phyloP scores from a whole-genome alignment of 2,329 filamentous ascomycete species.

The Epicoccum sorghinum region DNA sequence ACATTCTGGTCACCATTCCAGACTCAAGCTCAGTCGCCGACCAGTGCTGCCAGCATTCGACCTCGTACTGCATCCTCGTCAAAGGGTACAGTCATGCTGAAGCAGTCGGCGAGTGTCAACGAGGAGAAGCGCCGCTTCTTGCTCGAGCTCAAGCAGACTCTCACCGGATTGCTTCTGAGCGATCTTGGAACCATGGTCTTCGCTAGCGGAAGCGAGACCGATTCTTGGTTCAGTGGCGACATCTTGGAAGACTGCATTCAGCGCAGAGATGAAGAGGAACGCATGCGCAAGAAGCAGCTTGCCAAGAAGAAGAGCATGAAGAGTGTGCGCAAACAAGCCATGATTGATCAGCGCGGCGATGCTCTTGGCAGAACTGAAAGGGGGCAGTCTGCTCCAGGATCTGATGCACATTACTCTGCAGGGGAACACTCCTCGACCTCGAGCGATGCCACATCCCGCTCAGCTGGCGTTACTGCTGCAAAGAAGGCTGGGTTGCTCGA shows the following conservation, averaged over 20 bases:
- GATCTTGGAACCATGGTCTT: constrained; percentile 88
- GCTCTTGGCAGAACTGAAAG: constrained; percentile 50
- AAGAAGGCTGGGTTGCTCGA: constrained; percentile 58
- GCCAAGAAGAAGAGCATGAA: constrained; percentile 63
- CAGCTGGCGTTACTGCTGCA: constrained; percentile 48
- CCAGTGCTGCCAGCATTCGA: constrained; percentile 65
- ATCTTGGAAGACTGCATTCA: constrained; percentile 56
- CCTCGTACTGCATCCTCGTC: constrained; percentile 72
- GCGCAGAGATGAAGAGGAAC: constrained; percentile 50
- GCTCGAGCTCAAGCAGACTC: constrained; percentile 74
- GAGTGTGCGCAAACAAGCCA: constrained; percentile 57
- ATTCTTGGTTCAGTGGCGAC: constrained; percentile 77
- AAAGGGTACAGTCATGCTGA: constrained; percentile 69
- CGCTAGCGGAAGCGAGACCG: constrained; percentile 89
- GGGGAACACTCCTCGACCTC: constrained; percentile 54
- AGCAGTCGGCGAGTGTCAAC: constrained; percentile 58
- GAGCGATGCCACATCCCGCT: constrained; percentile 52
- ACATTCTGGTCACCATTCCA: constrained; percentile 93
- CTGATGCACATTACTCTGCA: constrained; percentile 50
- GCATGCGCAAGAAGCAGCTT: constrained; percentile 45
- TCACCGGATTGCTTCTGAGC: constrained; percentile 85
- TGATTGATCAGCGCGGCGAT: constrained; percentile 48
- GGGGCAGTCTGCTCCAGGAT: constrained; percentile 47
- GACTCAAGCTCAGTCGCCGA: constrained; percentile 67
- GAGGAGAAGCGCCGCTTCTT: constrained; percentile 82